Evolutionary conservation across 202 grass and related monocot species (phyloP), one percentile per base, ranked within the genome.

Genomic region (Setaria viridis): DNA sequence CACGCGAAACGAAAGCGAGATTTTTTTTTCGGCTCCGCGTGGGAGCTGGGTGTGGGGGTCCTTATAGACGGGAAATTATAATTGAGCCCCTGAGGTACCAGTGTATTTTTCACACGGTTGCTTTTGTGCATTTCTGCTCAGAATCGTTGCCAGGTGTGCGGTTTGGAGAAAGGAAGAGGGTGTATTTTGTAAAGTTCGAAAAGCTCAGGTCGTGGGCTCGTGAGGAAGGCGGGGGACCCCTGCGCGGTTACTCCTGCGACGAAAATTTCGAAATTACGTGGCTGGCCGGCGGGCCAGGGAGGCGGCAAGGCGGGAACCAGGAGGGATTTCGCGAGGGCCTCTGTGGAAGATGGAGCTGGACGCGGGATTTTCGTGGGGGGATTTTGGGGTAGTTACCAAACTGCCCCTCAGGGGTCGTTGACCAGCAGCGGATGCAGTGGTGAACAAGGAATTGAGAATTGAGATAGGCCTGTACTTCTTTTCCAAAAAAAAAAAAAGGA

Each of bases 221-320:
- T 1, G 21, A 30, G 0, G 21, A 30, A 11, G 48, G 49, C 12
- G 2, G 29, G 69, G 32, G 5, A 7, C 53, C 76, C 53, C 76
- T 37, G 54, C 57, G 80, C 74, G 74, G 67, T 78, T 54, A 83
- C 55, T 62, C 7, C n/a, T 46, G 32, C 19, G 34, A 37, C 66
- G 74, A 79, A 83, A 83, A 34, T 73, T 88, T 88, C 87, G 74
- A 84, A 88, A 78, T 82, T 70, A 62, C 62, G 33, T 3, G n/a
- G 47, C 5, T 32, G 21, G 6, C n/a, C 12, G 14, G 43, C 1
- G 68, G 68, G n/a, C 20, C 42, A 49, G n/a, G 43, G 69, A n/a
- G n/a, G 56, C n/a, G n/a, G 20, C 55, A 25, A 25, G 58, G 25
- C 60, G 60, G 60, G 33, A 66, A 66, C 15, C 63, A 17, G 32